phyloP scores from a whole-genome alignment of 1,139 yeast genomes.

The Pichia sp. region DNA sequence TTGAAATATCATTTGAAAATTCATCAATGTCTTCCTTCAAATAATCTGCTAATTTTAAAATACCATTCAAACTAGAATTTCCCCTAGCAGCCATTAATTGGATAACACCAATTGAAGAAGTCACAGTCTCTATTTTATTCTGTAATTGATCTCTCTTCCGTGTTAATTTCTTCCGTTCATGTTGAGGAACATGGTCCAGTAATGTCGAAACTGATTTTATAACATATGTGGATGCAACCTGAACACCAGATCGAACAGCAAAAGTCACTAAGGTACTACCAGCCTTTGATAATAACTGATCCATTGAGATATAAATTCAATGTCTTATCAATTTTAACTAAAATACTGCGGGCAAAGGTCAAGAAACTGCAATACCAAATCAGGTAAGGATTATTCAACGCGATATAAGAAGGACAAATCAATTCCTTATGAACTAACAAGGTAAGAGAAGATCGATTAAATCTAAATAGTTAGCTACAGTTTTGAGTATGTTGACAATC shows the following conservation, averaged over 20 bases:
- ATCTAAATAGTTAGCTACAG: too few species aligned
- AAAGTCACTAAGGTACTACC: constrained; percentile 76
- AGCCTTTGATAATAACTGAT: constrained; percentile 36
- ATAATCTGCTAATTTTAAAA: constrained; percentile 50
- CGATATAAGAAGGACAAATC: too few species aligned
- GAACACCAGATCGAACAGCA: constrained; percentile 73
- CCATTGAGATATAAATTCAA: constrained; percentile 23
- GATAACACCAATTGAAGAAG: constrained; percentile 66
- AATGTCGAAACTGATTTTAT: constrained; percentile 57
- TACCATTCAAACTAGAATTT: constrained; percentile 55
- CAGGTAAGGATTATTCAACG: too few species aligned
- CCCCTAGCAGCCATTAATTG: constrained; percentile 68
- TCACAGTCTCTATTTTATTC: constrained; percentile 56
- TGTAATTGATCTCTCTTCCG: constrained; percentile 43
- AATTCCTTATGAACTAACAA: too few species aligned
- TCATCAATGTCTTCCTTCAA: constrained; percentile 53
- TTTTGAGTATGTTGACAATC: too few species aligned
- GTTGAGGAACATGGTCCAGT: constrained; percentile 55
- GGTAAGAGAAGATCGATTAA: too few species aligned
- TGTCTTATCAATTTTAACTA: too few species aligned
- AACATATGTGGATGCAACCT: constrained; percentile 72
- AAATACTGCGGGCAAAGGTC: too few species aligned
- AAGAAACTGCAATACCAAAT: too few species aligned
- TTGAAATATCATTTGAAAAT: constrained; percentile 48
- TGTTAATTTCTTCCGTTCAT: constrained; percentile 44